Percentiles rank a stretch among this genome's conserved stretches.
phyloP scores from a whole-genome alignment of 805 yeast species.

The Metschnikowia sp. region DNA sequence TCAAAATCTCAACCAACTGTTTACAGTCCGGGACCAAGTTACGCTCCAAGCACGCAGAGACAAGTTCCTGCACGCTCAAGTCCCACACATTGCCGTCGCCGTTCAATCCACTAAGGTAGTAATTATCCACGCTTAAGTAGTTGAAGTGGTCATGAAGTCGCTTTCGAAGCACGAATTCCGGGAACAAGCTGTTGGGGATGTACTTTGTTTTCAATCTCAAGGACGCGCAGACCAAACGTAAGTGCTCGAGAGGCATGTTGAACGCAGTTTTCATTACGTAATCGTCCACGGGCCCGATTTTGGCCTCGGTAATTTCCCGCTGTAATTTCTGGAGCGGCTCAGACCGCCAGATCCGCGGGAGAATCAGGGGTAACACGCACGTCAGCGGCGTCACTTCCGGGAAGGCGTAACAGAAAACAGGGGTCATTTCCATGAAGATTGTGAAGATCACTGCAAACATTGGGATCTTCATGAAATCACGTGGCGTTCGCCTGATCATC shows the following conservation, averaged over 20 bases:
- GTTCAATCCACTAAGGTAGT: slow-evolving; percentile 36
- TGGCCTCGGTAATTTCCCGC: background rate
- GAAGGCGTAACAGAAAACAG: slow-evolving; percentile 47
- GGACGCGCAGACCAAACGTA: slow-evolving; percentile 32
- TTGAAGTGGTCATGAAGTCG: slow-evolving; percentile 38
- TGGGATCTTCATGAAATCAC: slow-evolving; percentile 53
- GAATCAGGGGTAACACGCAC: slow-evolving; percentile 49
- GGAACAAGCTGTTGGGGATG: slow-evolving; percentile 37
- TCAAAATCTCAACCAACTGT: slow-evolving; percentile 23
- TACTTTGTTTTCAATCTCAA: slow-evolving; percentile 40
- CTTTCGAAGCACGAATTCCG: slow-evolving; percentile 34
- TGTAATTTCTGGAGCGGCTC: slow-evolving; percentile 6
- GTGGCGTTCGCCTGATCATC: slow-evolving; percentile 46
- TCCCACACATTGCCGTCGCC: slow-evolving; percentile 43
- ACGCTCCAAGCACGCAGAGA: slow-evolving; percentile 53
- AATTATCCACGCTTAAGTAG: slow-evolving; percentile 53
- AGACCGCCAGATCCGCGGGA: slow-evolving; percentile 34
- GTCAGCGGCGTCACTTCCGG: slow-evolving; percentile 60
- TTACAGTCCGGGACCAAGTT: slow-evolving; percentile 39
- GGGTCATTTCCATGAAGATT: slow-evolving; percentile 53
- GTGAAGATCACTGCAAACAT: slow-evolving; percentile 45
- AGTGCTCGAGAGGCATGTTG: slow-evolving; percentile 38
- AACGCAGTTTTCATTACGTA: slow-evolving; percentile 46
- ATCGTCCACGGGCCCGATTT: slow-evolving; percentile 13
- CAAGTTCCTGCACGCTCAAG: slow-evolving; percentile 48